Percentiles rank a stretch among this genome's conserved stretches.
These are phyloP conservation scores for Phellinidium pouzarii DNA, from an alignment of 1,284 basidiomycete species.

Conservation along the genomic window DNA sequence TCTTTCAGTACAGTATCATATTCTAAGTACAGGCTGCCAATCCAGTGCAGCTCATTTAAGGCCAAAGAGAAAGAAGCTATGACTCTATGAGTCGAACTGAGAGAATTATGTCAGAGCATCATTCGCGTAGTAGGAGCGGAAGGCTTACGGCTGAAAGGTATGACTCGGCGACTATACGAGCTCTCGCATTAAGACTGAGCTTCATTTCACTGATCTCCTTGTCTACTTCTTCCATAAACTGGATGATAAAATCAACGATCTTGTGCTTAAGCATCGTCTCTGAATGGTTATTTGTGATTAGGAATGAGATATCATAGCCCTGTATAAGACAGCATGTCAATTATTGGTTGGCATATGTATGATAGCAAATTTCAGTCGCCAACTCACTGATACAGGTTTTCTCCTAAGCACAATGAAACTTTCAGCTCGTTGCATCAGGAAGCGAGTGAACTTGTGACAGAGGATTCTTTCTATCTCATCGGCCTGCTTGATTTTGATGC, in stretches of 20 bases:
- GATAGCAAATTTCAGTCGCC: not conserved
- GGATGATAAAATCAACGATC: slow-evolving; percentile 99
- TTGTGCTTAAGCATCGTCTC: slow-evolving; percentile 99
- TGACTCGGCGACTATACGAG: slow-evolving; percentile 94
- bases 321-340: slow-evolving; percentile 27
- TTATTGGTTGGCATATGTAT: slow-evolving; percentile 9
- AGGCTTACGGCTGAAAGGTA: slow-evolving; percentile 67
- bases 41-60: not conserved
- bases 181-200: slow-evolving; percentile 88
- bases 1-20: slow-evolving; percentile 2
- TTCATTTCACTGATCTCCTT: slow-evolving; percentile 91
- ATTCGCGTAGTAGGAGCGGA: not conserved
- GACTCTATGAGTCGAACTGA: slow-evolving; percentile 2
- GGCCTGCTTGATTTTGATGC: slow-evolving; percentile 98
- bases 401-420: slow-evolving; percentile 93
- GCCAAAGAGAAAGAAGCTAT: not conserved
- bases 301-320: slow-evolving; percentile 98
- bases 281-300: slow-evolving; percentile 95
- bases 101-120: not conserved
- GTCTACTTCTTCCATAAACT: slow-evolving; percentile 99
- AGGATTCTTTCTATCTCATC: slow-evolving; percentile 98
- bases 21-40: slow-evolving; percentile 10
- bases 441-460: slow-evolving; percentile 98
- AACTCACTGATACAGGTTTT: slow-evolving; percentile 83
- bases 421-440: slow-evolving; percentile 98